Conservation (phyloP, 169 alveolate genomes). For the Plasmodium reichenowi region DNA sequence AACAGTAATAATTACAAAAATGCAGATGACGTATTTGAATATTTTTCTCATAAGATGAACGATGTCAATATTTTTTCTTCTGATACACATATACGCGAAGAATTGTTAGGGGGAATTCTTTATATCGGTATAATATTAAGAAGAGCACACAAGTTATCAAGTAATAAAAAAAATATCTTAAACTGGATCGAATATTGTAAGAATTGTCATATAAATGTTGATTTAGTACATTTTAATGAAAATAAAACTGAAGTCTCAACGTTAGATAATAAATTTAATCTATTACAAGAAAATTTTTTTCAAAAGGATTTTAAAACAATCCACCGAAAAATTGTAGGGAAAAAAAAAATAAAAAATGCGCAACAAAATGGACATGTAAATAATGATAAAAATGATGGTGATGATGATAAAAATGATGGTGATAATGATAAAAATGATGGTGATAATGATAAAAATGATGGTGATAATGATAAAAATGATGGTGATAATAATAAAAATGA, state of each 20-base stretch:
- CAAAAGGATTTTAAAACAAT: constrained; percentile 18
- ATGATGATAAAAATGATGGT: neutral
- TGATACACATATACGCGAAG: constrained; percentile 17
- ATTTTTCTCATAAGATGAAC: constrained; percentile 11
- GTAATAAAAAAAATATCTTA: constrained; percentile 7
- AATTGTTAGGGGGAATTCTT: constrained; percentile 35
- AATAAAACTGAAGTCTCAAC: constrained; percentile 38
- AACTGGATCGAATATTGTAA: constrained; percentile 16
- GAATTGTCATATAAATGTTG: constrained; percentile 14
- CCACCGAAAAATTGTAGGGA: constrained; percentile 1
- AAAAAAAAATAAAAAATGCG: neutral
- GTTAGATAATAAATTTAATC: constrained; percentile 32
- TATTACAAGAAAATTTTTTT: constrained; percentile 36
- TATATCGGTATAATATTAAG: constrained; percentile 37
- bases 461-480: neutral
- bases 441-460: neutral
- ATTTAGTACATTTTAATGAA: constrained; percentile 18
- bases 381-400: neutral
- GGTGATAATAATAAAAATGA: neutral
- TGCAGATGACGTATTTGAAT: constrained; percentile 34
- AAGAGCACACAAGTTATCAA: neutral
- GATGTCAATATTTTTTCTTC: neutral
- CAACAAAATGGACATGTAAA: too few relatives aligned
- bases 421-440: neutral
- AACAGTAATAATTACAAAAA: constrained; percentile 36